A percentile compares a stretch with the other conserved stretches of the same genome.
Evolutionary conservation across 2,329 filamentous ascomycete genomes (phyloP).

Genomic region (Aspergillus oerlinghausenensis): DNA sequence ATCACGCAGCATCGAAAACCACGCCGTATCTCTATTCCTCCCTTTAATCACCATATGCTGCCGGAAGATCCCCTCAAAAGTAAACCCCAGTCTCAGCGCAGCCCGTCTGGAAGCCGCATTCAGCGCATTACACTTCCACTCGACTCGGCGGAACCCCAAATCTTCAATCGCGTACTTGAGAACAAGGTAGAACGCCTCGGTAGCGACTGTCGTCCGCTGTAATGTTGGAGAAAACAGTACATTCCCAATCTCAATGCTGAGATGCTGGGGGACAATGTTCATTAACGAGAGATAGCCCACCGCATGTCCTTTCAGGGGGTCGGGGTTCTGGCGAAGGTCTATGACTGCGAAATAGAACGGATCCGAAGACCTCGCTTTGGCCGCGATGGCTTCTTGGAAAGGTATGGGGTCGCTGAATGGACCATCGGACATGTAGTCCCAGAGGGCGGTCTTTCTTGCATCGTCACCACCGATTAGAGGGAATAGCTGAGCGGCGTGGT

Average conservation of each 20-base stretch:
- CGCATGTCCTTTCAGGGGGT: constrained; percentile 5
- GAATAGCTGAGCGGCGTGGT: constrained; percentile 30
- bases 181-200: constrained; percentile 56
- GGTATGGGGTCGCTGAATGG: constrained; percentile 30
- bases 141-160: constrained; percentile 53
- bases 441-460: constrained; percentile 25
- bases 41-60: constrained; percentile 60
- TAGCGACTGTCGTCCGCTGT: constrained; percentile 53
- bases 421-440: constrained; percentile 39
- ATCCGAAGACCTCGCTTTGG: constrained; percentile 26
- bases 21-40: constrained; percentile 54
- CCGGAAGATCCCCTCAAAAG: constrained; percentile 56
- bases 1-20: constrained; percentile 55
- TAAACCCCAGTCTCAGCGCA: constrained; percentile 55
- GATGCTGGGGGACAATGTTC: constrained; percentile 46
- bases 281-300: constrained; percentile 44
- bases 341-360: constrained; percentile 45
- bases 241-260: constrained; percentile 54
- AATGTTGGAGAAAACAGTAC: constrained; percentile 50
- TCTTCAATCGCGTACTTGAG: constrained; percentile 51
- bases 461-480: constrained; percentile 22
- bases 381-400: constrained; percentile 26
- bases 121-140: constrained; percentile 61
- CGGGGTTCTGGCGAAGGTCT: constrained; percentile 18
- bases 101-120: constrained; percentile 53